Percentiles rank a stretch among this genome's conserved stretches.
These are phyloP conservation scores for Plasmopara muralis DNA, from an alignment of 352 stramenopile species.

Conservation along the genomic window DNA sequence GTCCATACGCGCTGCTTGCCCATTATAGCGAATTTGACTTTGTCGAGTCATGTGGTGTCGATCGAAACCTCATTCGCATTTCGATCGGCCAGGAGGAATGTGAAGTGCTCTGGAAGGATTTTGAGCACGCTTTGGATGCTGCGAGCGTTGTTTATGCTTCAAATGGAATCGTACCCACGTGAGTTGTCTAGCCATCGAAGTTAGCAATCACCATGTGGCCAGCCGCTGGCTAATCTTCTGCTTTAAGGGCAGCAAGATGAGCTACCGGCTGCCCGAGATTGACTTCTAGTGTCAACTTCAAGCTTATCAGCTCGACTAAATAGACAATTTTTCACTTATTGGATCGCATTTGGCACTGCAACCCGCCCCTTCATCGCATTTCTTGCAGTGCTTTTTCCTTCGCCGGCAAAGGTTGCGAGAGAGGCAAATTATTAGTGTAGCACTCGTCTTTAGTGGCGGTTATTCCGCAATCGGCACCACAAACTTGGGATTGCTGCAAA, in stretches of 20 bases:
- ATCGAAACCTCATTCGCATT: slow-evolving; percentile 88
- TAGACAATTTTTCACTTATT: too few relatives aligned
- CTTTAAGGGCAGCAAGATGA: slow-evolving; percentile 16
- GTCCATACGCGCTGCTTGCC: slow-evolving; percentile 89
- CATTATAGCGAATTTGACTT: slow-evolving; percentile 92
- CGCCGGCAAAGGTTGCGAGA: too few relatives aligned
- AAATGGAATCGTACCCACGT: slow-evolving; percentile 3
- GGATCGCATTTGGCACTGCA: too few relatives aligned
- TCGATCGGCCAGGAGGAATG: slow-evolving; percentile 86
- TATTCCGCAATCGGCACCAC: too few relatives aligned
- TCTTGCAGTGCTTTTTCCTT: too few relatives aligned
- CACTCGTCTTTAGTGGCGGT: too few relatives aligned
- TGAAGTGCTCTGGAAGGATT: slow-evolving; percentile 61
- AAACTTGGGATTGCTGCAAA: too few relatives aligned
- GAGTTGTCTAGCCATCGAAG: not conserved
- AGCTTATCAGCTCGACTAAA: too few relatives aligned
- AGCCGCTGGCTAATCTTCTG: slow-evolving; percentile 17
- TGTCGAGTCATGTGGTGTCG: slow-evolving; percentile 84
- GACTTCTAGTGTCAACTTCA: too few relatives aligned
- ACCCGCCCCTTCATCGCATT: too few relatives aligned
- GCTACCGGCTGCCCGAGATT: slow-evolving; percentile 3
- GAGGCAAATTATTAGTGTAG: too few relatives aligned
- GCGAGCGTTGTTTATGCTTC: slow-evolving; percentile 5
- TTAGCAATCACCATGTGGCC: slow-evolving; percentile 11
- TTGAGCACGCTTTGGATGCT: slow-evolving; percentile 29